phyloP scores from a whole-genome alignment of 2,329 filamentous ascomycete species.

The Teratosphaeria viscida region DNA sequence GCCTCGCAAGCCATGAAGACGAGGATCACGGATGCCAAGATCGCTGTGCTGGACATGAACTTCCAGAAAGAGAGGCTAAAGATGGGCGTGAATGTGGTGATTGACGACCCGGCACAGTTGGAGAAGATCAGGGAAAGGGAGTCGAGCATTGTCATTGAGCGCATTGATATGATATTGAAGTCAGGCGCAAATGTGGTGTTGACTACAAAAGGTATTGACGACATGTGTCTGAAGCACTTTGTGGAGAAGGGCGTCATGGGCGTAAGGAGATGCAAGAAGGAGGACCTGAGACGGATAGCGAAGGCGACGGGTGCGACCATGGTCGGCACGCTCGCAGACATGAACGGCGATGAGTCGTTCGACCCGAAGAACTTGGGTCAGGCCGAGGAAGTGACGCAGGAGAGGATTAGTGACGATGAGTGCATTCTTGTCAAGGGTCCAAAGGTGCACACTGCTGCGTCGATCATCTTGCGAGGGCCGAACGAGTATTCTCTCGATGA shows the following conservation, averaged over 20 bases:
- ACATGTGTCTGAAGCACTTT: slow-evolving; percentile 87
- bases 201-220: slow-evolving; percentile 97
- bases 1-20: slow-evolving; percentile 98
- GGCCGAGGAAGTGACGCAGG: slow-evolving; percentile 94
- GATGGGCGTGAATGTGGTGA: slow-evolving; percentile 93
- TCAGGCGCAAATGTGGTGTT: slow-evolving; percentile 91
- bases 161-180: slow-evolving; percentile 95
- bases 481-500: slow-evolving; percentile 97
- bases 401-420: slow-evolving; percentile 97
- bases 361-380: slow-evolving; percentile 80
- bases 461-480: slow-evolving; percentile 86
- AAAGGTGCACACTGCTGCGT: slow-evolving; percentile 86
- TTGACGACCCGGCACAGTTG: slow-evolving; percentile 92
- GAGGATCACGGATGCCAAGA: slow-evolving; percentile 84
- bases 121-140: slow-evolving; percentile 95
- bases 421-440: slow-evolving; percentile 95
- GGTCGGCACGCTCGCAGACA: slow-evolving; percentile 83
- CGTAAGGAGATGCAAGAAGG: slow-evolving; percentile 94
- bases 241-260: slow-evolving; percentile 93
- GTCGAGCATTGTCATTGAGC: slow-evolving; percentile 82
- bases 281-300: slow-evolving; percentile 89
- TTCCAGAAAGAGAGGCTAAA: slow-evolving; percentile 99
- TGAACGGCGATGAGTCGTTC: slow-evolving; percentile 96
- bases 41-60: slow-evolving; percentile 95
- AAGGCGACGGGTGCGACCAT: slow-evolving; percentile 91